Percentiles rank a stretch among this genome's conserved stretches.
Evolutionary conservation across 176 grass and related monocot species (phyloP).

Genomic region (Pharus latifolius): DNA sequence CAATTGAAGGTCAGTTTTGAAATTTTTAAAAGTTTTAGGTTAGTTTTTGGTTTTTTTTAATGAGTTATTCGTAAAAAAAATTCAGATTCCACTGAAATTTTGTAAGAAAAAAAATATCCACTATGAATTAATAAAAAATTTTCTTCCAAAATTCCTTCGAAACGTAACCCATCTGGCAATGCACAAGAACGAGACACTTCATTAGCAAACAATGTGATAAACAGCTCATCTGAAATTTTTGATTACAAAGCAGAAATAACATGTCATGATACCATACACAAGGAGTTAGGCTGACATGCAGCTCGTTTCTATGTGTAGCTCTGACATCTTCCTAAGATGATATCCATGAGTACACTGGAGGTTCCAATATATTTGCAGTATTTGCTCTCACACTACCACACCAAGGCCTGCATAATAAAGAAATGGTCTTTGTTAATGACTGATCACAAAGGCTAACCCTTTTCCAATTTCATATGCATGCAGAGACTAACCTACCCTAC

Average conservation of each 20-base stretch:
- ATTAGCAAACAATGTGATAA: slow-evolving; percentile 18
- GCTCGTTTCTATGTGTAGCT: slow-evolving; percentile 11
- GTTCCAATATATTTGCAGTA: neutral
- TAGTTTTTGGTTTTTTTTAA: no score
- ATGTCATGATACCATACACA: slow-evolving; percentile 26
- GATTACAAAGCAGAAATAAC: slow-evolving; percentile 35
- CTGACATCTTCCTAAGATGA: slow-evolving; percentile 23
- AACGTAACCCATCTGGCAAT: neutral
- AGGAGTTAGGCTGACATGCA: neutral
- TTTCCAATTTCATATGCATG: neutral
- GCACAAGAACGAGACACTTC: neutral
- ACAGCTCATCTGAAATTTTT: neutral
- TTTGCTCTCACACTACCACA: neutral
- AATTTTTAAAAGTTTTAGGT: no score
- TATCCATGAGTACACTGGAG: slow-evolving; percentile 6
- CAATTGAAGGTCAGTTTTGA: no score
- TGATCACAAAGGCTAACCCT: neutral
- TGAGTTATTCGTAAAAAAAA: no score
- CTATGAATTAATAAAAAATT: no score
- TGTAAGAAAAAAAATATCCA: no score
- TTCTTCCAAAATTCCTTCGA: no score
- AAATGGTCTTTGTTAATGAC: neutral
- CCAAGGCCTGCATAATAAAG: slow-evolving; percentile 9
- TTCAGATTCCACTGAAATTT: no score
- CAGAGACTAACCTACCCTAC: neutral